Conservation (phyloP, 371 early-diverging fungal species). For the Nosema muscidifuracis region DNA sequence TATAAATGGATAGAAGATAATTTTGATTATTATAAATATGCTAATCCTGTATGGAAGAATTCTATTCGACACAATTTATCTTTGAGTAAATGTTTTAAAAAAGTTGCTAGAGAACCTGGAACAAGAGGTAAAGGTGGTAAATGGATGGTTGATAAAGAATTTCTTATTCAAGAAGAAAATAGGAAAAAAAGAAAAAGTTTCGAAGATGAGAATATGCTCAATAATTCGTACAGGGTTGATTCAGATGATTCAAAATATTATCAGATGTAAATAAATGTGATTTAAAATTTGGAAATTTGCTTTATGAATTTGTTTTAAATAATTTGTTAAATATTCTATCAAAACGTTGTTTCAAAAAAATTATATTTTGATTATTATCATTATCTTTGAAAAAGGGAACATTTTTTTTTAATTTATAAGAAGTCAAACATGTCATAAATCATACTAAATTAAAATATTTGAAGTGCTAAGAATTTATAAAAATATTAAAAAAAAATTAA, state of each 20-base stretch:
- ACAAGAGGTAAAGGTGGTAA: constrained; percentile 61
- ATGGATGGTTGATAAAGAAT: constrained; percentile 52
- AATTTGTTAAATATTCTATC: too few relatives aligned
- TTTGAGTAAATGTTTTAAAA: constrained; percentile 61
- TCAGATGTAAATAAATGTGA: constrained; percentile 3
- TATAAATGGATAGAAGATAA: constrained; percentile 61
- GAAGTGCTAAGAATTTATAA: too few relatives aligned
- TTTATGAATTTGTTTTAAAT: too few relatives aligned
- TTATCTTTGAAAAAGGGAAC: too few relatives aligned
- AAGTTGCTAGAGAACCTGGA: constrained; percentile 52
- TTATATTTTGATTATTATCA: too few relatives aligned
- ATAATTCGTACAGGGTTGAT: neutral
- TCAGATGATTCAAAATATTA: constrained; percentile 5
- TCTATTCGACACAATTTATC: constrained; percentile 63
- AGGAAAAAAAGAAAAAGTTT: constrained; percentile 11
- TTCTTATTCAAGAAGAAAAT: constrained; percentile 7
- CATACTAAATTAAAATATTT: too few relatives aligned
- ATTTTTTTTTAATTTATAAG: too few relatives aligned
- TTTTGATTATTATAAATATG: constrained; percentile 58
- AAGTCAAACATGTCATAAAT: too few relatives aligned
- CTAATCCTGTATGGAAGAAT: constrained; percentile 63
- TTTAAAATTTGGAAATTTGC: too few relatives aligned
- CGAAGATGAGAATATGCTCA: neutral
- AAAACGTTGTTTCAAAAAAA: too few relatives aligned
- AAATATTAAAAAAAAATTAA: too few relatives aligned